Evolutionary conservation across 352 stramenopile species (phyloP).

Genomic region (Poterioochromonas sp.): DNA sequence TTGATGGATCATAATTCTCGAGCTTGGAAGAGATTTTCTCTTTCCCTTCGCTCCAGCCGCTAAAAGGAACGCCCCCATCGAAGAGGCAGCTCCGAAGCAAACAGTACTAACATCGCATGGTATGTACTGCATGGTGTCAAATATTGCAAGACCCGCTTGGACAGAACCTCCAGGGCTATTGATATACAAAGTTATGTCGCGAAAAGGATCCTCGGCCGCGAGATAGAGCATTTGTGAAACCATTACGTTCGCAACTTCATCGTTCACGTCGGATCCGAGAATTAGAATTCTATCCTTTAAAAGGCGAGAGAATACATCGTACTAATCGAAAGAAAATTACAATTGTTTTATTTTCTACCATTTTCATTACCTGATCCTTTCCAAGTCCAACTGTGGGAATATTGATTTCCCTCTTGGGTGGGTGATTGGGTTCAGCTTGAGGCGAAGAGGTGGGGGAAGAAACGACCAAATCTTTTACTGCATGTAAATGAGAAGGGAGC

Average conservation of each 20-base stretch:
- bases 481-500: no score
- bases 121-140: slow-evolving; percentile 96
- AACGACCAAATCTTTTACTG: no score
- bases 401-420: neutral
- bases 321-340: neutral
- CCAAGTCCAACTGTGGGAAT: slow-evolving; percentile 3
- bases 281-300: slow-evolving; percentile 72
- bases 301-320: slow-evolving; percentile 13
- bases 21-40: slow-evolving; percentile 82
- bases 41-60: slow-evolving; percentile 76
- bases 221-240: slow-evolving; percentile 69
- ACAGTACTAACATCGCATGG: slow-evolving; percentile 90
- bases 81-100: slow-evolving; percentile 90
- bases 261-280: slow-evolving; percentile 74
- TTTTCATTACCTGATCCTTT: slow-evolving; percentile 6
- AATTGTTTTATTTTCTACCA: neutral
- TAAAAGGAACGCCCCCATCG: slow-evolving; percentile 89
- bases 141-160: slow-evolving; percentile 92
- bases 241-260: slow-evolving; percentile 71
- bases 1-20: slow-evolving; percentile 95
- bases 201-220: slow-evolving; percentile 83
- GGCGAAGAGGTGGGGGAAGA: neutral
- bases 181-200: slow-evolving; percentile 98
- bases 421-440: neutral
- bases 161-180: slow-evolving; percentile 93